These are phyloP conservation scores for Agaricus sinodeliciosus DNA, from an alignment of 768 basidiomycete species.

Conservation along the genomic window DNA sequence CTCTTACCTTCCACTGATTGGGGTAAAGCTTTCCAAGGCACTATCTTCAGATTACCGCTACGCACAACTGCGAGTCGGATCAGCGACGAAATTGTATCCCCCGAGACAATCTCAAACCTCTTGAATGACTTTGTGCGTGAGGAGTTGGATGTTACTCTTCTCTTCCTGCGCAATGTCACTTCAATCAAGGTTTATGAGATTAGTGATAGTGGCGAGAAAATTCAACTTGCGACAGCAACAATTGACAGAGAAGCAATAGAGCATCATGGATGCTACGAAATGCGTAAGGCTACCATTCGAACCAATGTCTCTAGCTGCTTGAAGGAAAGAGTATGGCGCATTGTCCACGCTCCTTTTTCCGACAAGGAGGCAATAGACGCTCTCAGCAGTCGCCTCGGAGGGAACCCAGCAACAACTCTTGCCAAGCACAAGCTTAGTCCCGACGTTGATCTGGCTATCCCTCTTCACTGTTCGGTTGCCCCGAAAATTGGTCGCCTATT, in stretches of 20 bases:
- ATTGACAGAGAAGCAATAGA: slow-evolving; percentile 9
- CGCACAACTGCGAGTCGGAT: slow-evolving; percentile 26
- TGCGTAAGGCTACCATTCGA: slow-evolving; percentile 14
- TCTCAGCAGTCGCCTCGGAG: slow-evolving; percentile 21
- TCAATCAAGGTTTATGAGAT: slow-evolving; percentile 36
- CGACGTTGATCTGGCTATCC: slow-evolving; percentile 29
- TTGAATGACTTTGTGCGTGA: slow-evolving; percentile 33
- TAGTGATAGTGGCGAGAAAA: slow-evolving; percentile 16
- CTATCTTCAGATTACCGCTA: slow-evolving; percentile 42
- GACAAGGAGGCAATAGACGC: slow-evolving; percentile 17
- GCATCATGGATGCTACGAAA: neutral
- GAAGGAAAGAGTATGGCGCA: slow-evolving; percentile 24
- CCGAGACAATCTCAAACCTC: slow-evolving; percentile 28
- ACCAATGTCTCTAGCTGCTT: slow-evolving; percentile 2
- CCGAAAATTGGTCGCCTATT: slow-evolving; percentile 34
- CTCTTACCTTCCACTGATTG: slow-evolving; percentile 17
- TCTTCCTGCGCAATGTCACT: slow-evolving; percentile 35
- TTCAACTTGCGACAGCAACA: slow-evolving; percentile 14
- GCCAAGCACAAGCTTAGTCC: slow-evolving; percentile 36
- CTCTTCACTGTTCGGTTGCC: slow-evolving; percentile 15
- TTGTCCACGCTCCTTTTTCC: slow-evolving; percentile 24
- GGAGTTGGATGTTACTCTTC: slow-evolving; percentile 32
- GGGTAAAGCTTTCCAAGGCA: slow-evolving; percentile 25
- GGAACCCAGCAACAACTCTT: slow-evolving; percentile 19
- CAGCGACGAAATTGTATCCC: slow-evolving; percentile 24